Evolutionary conservation across 768 basidiomycete species (phyloP).

Genomic region (Mrakia frigida): DNA sequence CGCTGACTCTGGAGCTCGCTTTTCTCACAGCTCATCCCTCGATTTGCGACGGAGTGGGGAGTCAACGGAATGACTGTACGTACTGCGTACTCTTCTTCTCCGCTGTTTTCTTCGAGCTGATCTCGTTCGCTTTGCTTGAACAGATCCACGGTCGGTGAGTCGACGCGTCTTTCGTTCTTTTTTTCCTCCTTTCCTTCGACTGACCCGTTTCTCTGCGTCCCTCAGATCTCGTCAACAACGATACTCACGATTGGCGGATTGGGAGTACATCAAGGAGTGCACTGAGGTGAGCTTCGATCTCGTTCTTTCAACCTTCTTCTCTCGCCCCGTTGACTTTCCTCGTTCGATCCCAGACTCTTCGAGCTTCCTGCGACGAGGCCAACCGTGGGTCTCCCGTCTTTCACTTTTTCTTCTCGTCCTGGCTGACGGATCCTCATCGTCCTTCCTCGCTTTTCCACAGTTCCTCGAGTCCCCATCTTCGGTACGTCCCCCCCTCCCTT

Average conservation of each 20-base stretch:
- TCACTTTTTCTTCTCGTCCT: neutral
- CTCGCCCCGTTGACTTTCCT: neutral
- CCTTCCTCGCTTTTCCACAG: slow-evolving; percentile 45
- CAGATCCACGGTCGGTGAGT: no score
- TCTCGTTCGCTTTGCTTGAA: slow-evolving; percentile 42
- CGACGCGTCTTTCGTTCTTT: no score
- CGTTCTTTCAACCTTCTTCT: neutral
- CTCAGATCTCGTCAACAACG: slow-evolving; percentile 82
- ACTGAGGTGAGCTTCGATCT: neutral
- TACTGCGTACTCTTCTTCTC: no score
- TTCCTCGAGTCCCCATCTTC: slow-evolving; percentile 67
- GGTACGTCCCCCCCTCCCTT: neutral
- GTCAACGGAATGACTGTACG: slow-evolving; percentile 54
- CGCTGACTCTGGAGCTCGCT: neutral
- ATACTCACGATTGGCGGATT: slow-evolving; percentile 60
- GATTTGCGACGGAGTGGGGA: slow-evolving; percentile 57
- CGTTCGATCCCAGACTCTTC: slow-evolving; percentile 47
- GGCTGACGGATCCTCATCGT: neutral
- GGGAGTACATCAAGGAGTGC: slow-evolving; percentile 86
- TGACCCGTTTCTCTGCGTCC: slow-evolving; percentile 44
- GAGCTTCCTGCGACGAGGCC: slow-evolving; percentile 59
- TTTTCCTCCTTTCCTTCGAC: slow-evolving; percentile 38
- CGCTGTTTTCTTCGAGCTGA: slow-evolving; percentile 28
- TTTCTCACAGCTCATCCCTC: slow-evolving; percentile 61
- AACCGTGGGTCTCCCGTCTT: neutral